These are phyloP conservation scores for Sungouiozyma intestinalis DNA, from an alignment of 805 yeast species.

Conservation along the genomic window DNA sequence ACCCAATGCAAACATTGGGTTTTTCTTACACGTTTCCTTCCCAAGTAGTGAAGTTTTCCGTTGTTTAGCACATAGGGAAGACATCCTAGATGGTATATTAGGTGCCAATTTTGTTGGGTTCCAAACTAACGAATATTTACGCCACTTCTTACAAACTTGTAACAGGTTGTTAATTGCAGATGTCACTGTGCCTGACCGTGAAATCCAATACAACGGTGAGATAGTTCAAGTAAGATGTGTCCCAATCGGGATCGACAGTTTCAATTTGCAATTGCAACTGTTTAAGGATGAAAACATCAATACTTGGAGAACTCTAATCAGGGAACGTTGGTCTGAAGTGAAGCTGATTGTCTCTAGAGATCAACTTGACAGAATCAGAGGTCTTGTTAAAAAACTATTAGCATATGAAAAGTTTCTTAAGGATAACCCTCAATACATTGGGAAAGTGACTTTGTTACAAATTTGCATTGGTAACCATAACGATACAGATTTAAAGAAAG, in stretches of 20 bases:
- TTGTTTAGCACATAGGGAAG: slow-evolving; percentile 79
- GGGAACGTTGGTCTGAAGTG: slow-evolving; percentile 66
- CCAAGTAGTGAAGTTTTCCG: slow-evolving; percentile 93
- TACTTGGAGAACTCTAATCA: slow-evolving; percentile 59
- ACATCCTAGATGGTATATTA: slow-evolving; percentile 66
- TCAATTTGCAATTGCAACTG: slow-evolving; percentile 39
- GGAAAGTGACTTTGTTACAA: slow-evolving; percentile 67
- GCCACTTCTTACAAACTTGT: slow-evolving; percentile 89
- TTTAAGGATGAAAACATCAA: slow-evolving; percentile 40
- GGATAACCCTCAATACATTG: slow-evolving; percentile 60
- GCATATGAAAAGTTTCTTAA: slow-evolving; percentile 76
- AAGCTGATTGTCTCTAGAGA: slow-evolving; percentile 77
- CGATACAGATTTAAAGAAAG: slow-evolving; percentile 59
- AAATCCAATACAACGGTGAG: slow-evolving; percentile 46
- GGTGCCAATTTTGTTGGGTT: slow-evolving; percentile 85
- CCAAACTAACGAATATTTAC: slow-evolving; percentile 85
- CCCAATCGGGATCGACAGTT: slow-evolving; percentile 79
- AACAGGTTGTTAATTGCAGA: slow-evolving; percentile 77
- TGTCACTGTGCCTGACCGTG: slow-evolving; percentile 39
- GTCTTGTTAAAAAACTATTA: slow-evolving; percentile 73
- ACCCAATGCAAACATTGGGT: slow-evolving; percentile 82
- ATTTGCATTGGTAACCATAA: slow-evolving; percentile 55
- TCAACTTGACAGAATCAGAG: slow-evolving; percentile 77
- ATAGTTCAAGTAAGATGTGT: slow-evolving; percentile 45
- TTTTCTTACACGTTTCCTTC: slow-evolving; percentile 86